Base-by-base conservation (phyloP, 2,329 filamentous ascomycete genomes). In the Rutstroemia sydowiana region DNA sequence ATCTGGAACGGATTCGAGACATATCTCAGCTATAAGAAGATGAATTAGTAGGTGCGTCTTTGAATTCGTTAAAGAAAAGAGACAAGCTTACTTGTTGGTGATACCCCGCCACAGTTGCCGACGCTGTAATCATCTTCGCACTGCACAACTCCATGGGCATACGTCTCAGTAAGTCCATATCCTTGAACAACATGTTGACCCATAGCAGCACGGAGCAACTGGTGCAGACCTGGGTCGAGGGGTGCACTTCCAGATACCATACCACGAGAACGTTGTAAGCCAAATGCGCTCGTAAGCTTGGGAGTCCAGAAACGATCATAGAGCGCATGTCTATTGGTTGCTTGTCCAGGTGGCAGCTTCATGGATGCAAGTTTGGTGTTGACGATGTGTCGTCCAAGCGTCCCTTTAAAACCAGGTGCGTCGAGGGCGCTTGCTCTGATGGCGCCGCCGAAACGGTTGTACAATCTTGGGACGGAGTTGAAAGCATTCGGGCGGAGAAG, bases 81-180 rank as follows among this genome's bases (percentile, higher is more conserved):
- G 14, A 9, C 20, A 14, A 46, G 46, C 48, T 46, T 51, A 46
- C 48, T 45, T 16, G 48, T 39, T 13, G 82, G 75, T 55, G 79
- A 76, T 0, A 90, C 76, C 5, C 78, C 82, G 48, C 93, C 93
- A 61, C 92, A 92, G 70, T 90, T 95, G 55, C 89, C 90, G 4
- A 84, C 73, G 8, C 77, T 78, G 65, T 87, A 82, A 68, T 98
- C 93, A 43, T 77, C 77, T 2, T 73, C 68, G 10, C 79, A 63
- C 71, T 97, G 93, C 32, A 81, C 78, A 11, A 85, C 76, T 20
- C 79, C 82, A 28, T 85, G 79, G 40, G 91, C 90, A 64, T 95
- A 96, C 1, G 90, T 87, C 71, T 98, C 93, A 1, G 93, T 98
- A 68, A 98, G 75, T 45, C 93, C 93, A 68, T 92, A 98, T 28